Evolutionary conservation across 768 basidiomycete genomes (phyloP).

Genomic region (Lepiota brunneoincarnata): DNA sequence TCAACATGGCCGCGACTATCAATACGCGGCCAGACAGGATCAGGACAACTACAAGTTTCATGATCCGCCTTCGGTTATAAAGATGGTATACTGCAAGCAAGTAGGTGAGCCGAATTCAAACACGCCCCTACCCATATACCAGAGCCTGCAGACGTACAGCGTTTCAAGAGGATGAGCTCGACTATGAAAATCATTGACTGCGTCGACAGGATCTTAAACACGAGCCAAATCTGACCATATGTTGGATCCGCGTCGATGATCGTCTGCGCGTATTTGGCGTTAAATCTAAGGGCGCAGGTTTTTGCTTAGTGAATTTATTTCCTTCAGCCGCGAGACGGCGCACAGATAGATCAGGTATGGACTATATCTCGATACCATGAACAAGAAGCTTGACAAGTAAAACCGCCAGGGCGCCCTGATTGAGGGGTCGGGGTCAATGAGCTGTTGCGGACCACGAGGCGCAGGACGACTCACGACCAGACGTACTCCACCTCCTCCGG

Average conservation of each 20-base stretch:
- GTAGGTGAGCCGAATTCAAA: no score
- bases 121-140: no score
- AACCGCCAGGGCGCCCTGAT: neutral
- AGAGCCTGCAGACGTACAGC: neutral
- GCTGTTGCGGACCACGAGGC: neutral
- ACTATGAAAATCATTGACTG: constrained; percentile 2
- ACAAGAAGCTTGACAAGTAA: neutral
- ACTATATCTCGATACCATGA: constrained; percentile 1
- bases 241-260: no score
- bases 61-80: no score
- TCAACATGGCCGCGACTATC: no score
- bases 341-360: constrained; percentile 5
- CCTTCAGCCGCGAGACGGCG: neutral
- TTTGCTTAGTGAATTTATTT: neutral
- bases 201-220: neutral
- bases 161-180: constrained; percentile 1
- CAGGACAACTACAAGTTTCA: no score
- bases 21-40: no score
- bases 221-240: neutral
- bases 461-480: neutral
- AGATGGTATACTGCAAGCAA: no score
- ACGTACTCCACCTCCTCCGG: neutral
- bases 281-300: neutral
- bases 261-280: neutral
- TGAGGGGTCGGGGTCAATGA: neutral